These are phyloP conservation scores for Gossypium ekmanianum DNA, from an alignment of 345 rosid species.

Conservation along the genomic window DNA sequence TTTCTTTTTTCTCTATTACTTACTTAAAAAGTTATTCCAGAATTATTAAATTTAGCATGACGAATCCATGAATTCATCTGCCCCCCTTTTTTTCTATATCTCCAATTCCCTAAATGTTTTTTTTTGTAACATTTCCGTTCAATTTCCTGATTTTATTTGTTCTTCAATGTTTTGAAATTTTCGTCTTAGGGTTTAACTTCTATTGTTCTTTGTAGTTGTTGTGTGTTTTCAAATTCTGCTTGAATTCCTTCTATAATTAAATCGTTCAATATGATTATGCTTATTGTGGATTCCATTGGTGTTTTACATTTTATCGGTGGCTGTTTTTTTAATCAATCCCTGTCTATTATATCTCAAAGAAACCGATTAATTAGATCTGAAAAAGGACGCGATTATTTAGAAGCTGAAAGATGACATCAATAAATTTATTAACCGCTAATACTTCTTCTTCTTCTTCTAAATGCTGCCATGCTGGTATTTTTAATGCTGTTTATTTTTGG, in stretches of 20 bases:
- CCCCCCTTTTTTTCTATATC: not conserved
- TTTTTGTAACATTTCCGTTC: not conserved
- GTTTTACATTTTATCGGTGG: not conserved
- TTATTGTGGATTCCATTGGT: not conserved
- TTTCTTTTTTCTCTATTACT: not conserved
- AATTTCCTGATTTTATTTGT: not conserved
- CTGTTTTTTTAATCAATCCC: not conserved
- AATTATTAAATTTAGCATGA: not conserved
- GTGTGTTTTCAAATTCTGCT: not conserved
- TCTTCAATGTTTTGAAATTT: not conserved
- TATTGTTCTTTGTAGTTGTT: not conserved
- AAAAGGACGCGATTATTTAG: not conserved
- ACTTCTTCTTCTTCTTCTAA: not conserved
- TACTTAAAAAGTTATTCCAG: not conserved
- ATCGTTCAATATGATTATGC: not conserved
- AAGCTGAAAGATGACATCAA: not conserved
- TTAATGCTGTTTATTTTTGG: not conserved
- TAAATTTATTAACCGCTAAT: not conserved
- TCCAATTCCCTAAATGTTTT: not conserved
- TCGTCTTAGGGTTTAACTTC: slow-evolving; percentile 7
- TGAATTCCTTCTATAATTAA: not conserved
- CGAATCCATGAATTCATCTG: not conserved
- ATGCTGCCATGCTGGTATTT: not conserved
- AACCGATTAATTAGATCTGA: not conserved
- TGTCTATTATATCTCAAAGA: not conserved